Conservation (phyloP, 495 filamentous ascomycete genomes). For the Aspergillus avenaceus region DNA sequence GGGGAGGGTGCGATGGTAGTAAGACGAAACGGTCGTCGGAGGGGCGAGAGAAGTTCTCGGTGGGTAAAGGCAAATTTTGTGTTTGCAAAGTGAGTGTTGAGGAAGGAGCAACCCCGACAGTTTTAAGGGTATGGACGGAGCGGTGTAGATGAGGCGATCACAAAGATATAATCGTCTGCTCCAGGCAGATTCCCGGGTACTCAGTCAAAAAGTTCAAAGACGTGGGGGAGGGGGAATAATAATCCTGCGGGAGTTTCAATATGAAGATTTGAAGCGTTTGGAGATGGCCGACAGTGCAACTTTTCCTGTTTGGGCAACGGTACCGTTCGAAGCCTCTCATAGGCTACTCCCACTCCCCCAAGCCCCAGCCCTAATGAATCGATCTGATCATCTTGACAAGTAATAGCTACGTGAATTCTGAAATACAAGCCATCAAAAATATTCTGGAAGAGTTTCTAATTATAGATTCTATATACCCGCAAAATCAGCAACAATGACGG, state of each 20-base stretch:
- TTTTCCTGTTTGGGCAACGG: conserved; percentile 38
- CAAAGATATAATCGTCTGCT: conserved; percentile 29
- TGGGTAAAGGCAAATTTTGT: conserved; percentile 22
- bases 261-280: conserved; percentile 37
- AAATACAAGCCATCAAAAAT: too few species aligned
- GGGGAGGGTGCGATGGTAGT: conserved; percentile 12
- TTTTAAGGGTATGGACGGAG: conserved; percentile 1
- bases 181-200: conserved; percentile 37
- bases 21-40: conserved; percentile 20
- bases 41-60: conserved; percentile 30
- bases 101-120: conserved; percentile 28
- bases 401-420: too few species aligned
- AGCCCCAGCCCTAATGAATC: conserved; percentile 12
- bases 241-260: conserved; percentile 15
- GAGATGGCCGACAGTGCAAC: conserved; percentile 29
- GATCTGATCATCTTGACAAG: neutral
- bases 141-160: conserved; percentile 4
- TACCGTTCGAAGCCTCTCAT: conserved; percentile 14
- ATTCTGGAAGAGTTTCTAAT: neutral
- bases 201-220: too few species aligned
- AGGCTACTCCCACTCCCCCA: conserved; percentile 5
- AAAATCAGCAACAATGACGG: neutral
- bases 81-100: conserved; percentile 12
- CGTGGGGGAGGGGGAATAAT: conserved; percentile 4
- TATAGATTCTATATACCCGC: neutral